phyloP scores from a whole-genome alignment of 2,329 filamentous ascomycete genomes.

The Xenoacremonium recifei region DNA sequence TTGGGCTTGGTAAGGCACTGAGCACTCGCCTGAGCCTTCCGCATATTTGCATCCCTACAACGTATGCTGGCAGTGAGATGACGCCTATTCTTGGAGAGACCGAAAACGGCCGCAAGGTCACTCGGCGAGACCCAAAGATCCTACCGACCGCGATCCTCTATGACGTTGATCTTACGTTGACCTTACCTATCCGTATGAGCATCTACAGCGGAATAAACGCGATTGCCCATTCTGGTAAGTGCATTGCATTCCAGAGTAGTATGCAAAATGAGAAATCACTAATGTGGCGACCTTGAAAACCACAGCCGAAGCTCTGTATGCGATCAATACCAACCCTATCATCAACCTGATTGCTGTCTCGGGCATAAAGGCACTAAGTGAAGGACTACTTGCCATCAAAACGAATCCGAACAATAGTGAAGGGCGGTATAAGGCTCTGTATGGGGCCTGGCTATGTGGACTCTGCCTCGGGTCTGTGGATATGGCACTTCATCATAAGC shows the following conservation, averaged over 20 bases:
- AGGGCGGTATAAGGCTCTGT: slow-evolving; percentile 41
- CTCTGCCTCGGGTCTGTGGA: slow-evolving; percentile 57
- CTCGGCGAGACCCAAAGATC: slow-evolving; percentile 56
- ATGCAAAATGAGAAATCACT: not conserved
- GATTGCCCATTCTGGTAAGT: slow-evolving; percentile 57
- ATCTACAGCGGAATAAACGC: slow-evolving; percentile 63
- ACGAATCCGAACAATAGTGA: slow-evolving; percentile 33
- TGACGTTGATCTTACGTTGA: slow-evolving; percentile 62
- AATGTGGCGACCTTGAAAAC: slow-evolving; percentile 13
- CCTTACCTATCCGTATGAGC: slow-evolving; percentile 50
- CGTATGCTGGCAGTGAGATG: slow-evolving; percentile 63
- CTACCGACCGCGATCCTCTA: slow-evolving; percentile 62
- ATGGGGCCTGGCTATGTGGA: slow-evolving; percentile 65
- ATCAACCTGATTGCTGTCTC: slow-evolving; percentile 57
- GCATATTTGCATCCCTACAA: slow-evolving; percentile 57
- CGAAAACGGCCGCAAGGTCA: slow-evolving; percentile 55
- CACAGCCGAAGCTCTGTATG: slow-evolving; percentile 60
- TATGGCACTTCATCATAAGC: slow-evolving; percentile 67
- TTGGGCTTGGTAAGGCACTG: slow-evolving; percentile 60
- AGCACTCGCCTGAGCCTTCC: slow-evolving; percentile 51
- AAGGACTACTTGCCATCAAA: slow-evolving; percentile 52
- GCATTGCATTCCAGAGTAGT: too few species aligned
- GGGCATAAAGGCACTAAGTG: slow-evolving; percentile 52
- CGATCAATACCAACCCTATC: slow-evolving; percentile 59
- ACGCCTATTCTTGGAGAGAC: slow-evolving; percentile 65